Evolutionary conservation across 176 grass and related monocot genomes (phyloP).

Genomic region (Lolium multiflorum): DNA sequence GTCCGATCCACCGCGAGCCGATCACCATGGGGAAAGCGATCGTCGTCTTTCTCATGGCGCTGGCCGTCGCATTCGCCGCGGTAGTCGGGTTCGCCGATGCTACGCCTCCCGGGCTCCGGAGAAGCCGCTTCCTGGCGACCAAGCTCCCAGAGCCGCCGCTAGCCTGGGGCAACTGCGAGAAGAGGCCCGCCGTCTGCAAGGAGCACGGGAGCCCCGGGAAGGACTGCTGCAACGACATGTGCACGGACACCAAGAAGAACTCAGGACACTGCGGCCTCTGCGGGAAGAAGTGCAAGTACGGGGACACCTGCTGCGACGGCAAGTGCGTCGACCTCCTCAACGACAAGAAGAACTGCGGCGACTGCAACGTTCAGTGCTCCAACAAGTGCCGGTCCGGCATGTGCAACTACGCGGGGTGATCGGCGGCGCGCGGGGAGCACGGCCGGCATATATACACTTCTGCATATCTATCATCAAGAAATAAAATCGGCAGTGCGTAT

Average conservation of each 20-base stretch:
- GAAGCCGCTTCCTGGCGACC: constrained; percentile 51
- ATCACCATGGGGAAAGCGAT: constrained; percentile 49
- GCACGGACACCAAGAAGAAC: neutral
- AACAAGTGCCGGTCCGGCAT: neutral
- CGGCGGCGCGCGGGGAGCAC: no score
- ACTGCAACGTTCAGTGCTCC: neutral
- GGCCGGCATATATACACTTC: neutral
- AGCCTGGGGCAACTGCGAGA: constrained; percentile 41
- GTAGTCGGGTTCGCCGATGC: neutral
- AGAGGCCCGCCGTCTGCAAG: constrained; percentile 23
- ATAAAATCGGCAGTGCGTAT: constrained; percentile 51
- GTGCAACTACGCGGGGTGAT: constrained; percentile 55
- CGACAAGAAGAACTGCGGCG: constrained; percentile 52
- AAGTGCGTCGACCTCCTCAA: constrained; percentile 47
- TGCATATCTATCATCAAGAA: constrained; percentile 26
- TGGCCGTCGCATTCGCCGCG: constrained; percentile 13
- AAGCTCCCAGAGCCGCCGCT: neutral
- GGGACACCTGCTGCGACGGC: constrained; percentile 40
- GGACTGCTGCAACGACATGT: constrained; percentile 47
- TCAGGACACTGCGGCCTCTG: constrained; percentile 51
- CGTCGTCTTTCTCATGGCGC: constrained; percentile 59
- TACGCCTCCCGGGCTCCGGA: neutral
- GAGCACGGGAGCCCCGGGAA: constrained; percentile 35
- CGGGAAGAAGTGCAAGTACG: constrained; percentile 34
- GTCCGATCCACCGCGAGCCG: neutral